Evolutionary conservation across 2,329 filamentous ascomycete species (phyloP).

Genomic region (Aureobasidium lini): DNA sequence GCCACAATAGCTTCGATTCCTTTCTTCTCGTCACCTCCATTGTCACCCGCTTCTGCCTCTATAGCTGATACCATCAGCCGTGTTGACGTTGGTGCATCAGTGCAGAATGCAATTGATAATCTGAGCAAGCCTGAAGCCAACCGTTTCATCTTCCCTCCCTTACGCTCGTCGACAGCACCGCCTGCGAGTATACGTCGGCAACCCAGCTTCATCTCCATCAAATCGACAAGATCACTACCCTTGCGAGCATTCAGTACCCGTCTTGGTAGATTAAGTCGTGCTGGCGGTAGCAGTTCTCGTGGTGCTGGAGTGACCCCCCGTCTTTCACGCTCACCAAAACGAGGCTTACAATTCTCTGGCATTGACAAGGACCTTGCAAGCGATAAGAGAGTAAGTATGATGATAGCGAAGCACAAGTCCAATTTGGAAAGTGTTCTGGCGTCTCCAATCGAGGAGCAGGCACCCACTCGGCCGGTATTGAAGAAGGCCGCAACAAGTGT

Average conservation of each 20-base stretch:
- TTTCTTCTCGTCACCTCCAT: neutral
- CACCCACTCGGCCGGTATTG: neutral
- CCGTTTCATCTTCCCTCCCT: slow-evolving; percentile 5
- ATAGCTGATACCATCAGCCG: neutral
- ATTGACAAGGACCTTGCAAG: slow-evolving; percentile 10
- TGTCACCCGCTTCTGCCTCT: neutral
- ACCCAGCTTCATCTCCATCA: slow-evolving; percentile 5
- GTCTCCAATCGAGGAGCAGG: neutral
- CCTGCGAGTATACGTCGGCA: neutral
- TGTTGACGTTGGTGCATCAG: neutral
- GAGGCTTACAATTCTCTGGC: neutral
- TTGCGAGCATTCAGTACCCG: neutral
- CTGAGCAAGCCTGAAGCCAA: slow-evolving; percentile 3
- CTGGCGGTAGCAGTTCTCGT: neutral
- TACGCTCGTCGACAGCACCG: slow-evolving; percentile 4
- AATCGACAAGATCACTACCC: neutral
- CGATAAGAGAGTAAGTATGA: neutral
- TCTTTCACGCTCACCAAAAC: neutral
- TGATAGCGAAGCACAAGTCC: neutral
- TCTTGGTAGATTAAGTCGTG: neutral
- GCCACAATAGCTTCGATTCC: neutral
- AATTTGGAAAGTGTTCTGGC: neutral
- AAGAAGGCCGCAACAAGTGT: neutral
- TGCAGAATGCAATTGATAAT: slow-evolving; percentile 3
- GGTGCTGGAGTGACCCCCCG: neutral